phyloP scores from a whole-genome alignment of 257 asterid species.

The Agastache rugosa region DNA sequence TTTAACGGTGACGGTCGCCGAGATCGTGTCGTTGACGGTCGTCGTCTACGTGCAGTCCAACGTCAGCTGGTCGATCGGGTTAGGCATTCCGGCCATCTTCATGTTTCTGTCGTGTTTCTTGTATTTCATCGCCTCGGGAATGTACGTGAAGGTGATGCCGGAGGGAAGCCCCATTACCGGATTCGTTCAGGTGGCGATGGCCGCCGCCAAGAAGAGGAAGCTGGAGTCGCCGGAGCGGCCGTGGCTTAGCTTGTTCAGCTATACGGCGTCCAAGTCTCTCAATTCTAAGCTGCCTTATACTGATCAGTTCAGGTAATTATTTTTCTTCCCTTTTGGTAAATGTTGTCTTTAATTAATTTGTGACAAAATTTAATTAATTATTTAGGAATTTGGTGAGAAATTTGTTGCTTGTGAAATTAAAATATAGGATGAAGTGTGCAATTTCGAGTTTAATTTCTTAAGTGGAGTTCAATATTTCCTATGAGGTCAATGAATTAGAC shows the following conservation, averaged over 20 bases:
- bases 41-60: slow-evolving; percentile 78
- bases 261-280: slow-evolving; percentile 50
- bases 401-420: background rate
- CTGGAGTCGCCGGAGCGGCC: slow-evolving; percentile 58
- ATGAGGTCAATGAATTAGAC: background rate
- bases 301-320: slow-evolving; percentile 63
- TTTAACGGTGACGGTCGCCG: slow-evolving; percentile 69
- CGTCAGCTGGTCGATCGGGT: slow-evolving; percentile 77
- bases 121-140: slow-evolving; percentile 53
- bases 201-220: slow-evolving; percentile 62
- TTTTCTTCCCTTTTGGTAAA: background rate
- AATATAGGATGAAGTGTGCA: background rate
- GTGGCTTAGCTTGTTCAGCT: slow-evolving; percentile 45
- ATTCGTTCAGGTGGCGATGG: slow-evolving; percentile 58
- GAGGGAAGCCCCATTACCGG: slow-evolving; percentile 76
- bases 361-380: background rate
- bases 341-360: too few relatives aligned
- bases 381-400: background rate
- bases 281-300: slow-evolving; percentile 71
- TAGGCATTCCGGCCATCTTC: slow-evolving; percentile 59
- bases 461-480: background rate
- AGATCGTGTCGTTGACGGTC: slow-evolving; percentile 63
- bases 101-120: slow-evolving; percentile 61
- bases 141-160: slow-evolving; percentile 77
- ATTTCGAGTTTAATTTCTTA: background rate